phyloP scores from a whole-genome alignment of 495 filamentous ascomycete species.

The Aspergillus homomorphus region DNA sequence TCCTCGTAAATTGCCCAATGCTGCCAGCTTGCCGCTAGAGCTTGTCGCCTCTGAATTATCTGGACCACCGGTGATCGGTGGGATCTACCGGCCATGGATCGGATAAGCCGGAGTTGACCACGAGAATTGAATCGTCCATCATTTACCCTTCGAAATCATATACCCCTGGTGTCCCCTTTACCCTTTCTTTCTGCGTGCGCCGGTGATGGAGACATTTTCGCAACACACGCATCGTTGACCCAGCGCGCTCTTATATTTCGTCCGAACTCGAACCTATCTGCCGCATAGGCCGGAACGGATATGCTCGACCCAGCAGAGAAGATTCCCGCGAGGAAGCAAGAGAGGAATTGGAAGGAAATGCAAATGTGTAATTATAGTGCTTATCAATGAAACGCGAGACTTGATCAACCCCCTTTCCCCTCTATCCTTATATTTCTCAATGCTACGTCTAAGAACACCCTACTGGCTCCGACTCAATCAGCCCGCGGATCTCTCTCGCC shows the following conservation, averaged over 20 bases:
- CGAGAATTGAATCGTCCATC: background rate
- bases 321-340: background rate
- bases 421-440: background rate
- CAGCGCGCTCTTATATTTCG: conserved; percentile 24
- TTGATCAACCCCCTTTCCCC: no score
- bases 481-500: background rate
- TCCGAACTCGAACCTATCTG: conserved; percentile 38
- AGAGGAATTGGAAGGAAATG: conserved; percentile 1
- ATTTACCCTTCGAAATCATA: conserved; percentile 18
- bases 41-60: no score
- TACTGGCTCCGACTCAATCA: background rate
- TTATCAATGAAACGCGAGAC: conserved; percentile 4
- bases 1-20: conserved; percentile 45
- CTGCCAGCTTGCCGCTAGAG: background rate
- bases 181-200: conserved; percentile 14
- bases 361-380: conserved; percentile 6
- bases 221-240: conserved; percentile 3
- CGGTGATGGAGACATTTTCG: conserved; percentile 7
- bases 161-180: conserved; percentile 23
- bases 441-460: no score
- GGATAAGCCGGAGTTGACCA: background rate
- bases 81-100: no score
- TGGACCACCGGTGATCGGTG: no score
- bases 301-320: background rate
- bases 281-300: conserved; percentile 33